phyloP scores from a whole-genome alignment of 2,329 filamentous ascomycete species.

The Colletotrichum lentis region DNA sequence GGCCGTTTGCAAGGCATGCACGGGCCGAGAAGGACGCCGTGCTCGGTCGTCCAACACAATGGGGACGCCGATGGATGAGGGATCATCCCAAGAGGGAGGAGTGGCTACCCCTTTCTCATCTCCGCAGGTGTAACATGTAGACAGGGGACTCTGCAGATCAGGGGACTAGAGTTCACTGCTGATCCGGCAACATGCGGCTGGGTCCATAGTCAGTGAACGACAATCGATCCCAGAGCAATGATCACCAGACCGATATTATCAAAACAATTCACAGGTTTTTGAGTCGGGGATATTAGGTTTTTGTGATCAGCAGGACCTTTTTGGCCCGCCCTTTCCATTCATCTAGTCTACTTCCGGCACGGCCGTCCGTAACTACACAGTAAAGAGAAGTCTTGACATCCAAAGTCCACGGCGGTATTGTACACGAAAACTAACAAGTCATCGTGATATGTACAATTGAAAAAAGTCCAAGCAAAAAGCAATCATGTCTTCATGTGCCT shows the following conservation, averaged over 20 bases:
- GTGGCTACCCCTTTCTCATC: neutral
- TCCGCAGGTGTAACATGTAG: neutral
- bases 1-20: no score
- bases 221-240: no score
- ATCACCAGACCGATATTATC: no score
- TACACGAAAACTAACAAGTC: constrained; percentile 26
- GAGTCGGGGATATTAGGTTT: no score
- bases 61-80: no score
- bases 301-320: constrained; percentile 25
- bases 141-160: neutral
- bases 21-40: no score
- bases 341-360: constrained; percentile 26
- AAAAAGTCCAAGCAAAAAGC: constrained; percentile 29
- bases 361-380: constrained; percentile 14
- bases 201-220: no score
- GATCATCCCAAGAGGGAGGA: no score
- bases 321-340: constrained; percentile 33
- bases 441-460: constrained; percentile 35
- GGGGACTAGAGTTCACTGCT: neutral
- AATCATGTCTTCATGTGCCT: constrained; percentile 24
- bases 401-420: constrained; percentile 17
- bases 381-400: constrained; percentile 15
- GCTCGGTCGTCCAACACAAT: no score
- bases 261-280: no score
- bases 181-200: neutral